Evolutionary conservation across 192 early-diverging fungal species (phyloP), one percentile per base, ranked within the genome.

Genomic region (Gamsiella multidivaricata): DNA sequence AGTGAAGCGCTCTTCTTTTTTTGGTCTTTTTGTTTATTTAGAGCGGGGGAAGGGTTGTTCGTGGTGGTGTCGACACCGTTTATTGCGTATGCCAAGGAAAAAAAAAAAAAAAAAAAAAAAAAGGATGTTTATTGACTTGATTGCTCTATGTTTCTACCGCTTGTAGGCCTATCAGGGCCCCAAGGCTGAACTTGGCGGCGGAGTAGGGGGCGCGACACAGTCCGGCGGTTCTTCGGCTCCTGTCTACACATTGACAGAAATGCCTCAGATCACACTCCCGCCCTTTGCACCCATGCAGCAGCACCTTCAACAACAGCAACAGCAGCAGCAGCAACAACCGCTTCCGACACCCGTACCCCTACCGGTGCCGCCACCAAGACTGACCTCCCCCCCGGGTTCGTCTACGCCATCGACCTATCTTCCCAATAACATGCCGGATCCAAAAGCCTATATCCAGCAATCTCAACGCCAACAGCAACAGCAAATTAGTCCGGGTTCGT

Each of bases 221-320:
- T 28, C 72, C 0, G 26, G 31, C 6, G 23, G 25, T 7, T 15
- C 58, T 37, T 18, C 58, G 18, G 45, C 32, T 29, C 53, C 57
- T 12, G 54, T 73, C 4, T 34, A 61, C 57, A 76, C 72, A 0
- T 12, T 76, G 18, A 62, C 64, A 23, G 72, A 76, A n/a, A 76
- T 76, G 72, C 72, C 72, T 17, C 64, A 76, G 14, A 66, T 76
- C 32, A 76, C 72, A 2, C 45, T 76, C 3, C 65, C 72, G 11
- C 72, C 72, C 9, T 76, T 76, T 50, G 72, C 72, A 0, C 72
- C 72, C 0, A 76, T 76, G 72, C 72, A 76, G 26, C 72, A 76
- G 31, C 58, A 62, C 26, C 2, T 50, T 46, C 65, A 45, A 22
- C 65, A 47, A 46, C 65, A 56, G 14, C 42, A 54, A 1, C 64